Evolutionary conservation across 1,284 basidiomycete species (phyloP), one percentile per base, ranked within the genome.

Genomic region (Cryptococcus amylolentus): DNA sequence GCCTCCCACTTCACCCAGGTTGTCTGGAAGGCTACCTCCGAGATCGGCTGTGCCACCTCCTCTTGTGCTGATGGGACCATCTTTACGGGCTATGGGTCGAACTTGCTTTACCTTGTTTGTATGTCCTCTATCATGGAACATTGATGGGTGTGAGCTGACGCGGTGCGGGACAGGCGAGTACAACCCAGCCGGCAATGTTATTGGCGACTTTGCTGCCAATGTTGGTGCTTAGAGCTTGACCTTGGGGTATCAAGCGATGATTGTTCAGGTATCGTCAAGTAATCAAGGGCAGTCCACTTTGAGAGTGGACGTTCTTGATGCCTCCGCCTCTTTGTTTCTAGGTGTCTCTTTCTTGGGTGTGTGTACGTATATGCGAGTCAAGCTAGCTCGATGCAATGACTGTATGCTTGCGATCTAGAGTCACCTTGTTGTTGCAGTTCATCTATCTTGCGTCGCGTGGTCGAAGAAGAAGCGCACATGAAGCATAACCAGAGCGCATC

Each of bases 11-110:
- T 70, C 57, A 75, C 73, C 44, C 67, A 67, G 44, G 62, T 72
- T 45, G 73, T 77, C 20, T 77, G 75, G 75, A 72, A 77, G 60
- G 60, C 20, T 14, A 72, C 73, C 10, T 65, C 64, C 18, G 35
- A 68, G 51, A 38, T 77, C 28, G 75, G 75, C 13, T 76, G 74
- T 51, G 72, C 64, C 1, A 44, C 54, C 7, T 46, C 59, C 8
- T 31, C 52, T 7, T 72, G 70, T 54, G 45, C 63, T 4, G 62
- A 63, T 23, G 62, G 61, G 46, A 60, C 60, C 16, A 58, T 69
- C 55, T 63, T 65, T 51, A 57, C 45, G 5, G 62, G 56, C n/a
- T 58, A 58, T 51, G 58, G 52, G 23, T 20, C 50, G 42, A 28
- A 49, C 35, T 52, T 57, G 9, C 50, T 56, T 12, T 55, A 59